Evolutionary conservation across 1,139 yeast genomes (phyloP), one percentile per base, ranked within the genome.

Genomic region (Taphrina confusa): DNA sequence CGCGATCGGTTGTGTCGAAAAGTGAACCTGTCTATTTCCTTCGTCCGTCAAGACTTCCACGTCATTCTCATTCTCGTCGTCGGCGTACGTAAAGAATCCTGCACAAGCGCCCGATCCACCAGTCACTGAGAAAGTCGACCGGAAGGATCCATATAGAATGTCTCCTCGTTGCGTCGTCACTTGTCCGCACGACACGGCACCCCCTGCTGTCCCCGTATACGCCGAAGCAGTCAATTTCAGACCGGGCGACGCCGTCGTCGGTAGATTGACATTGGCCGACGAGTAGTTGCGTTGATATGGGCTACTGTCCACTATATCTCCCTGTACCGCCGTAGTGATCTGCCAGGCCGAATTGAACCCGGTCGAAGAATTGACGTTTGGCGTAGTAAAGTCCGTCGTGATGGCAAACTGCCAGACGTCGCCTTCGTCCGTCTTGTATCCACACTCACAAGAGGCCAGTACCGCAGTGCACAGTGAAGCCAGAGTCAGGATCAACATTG

Each of bases 41-140:
- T 50, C 56, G 16, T 16, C 16, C 23, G 56, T 50, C 25, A 50
- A 23, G 12, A 50, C 36, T 16, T 50, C 56, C n/a, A 50, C 28
- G 46, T 50, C 56, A 20, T 37, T 50, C 46, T 50, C 56, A 20
- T 50, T 37, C 27, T 20, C 27, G 46, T 50, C 56, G 56, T 37
- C 45, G 11, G 45, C 34, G 46, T 50, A 50, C 46, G 27, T 27
- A 36, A 50, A 50, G 56, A 50, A 50, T 9, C 56, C 56, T 8
- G 56, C 56, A 23, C 36, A 28, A 6, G 46, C 56, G 12, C 56
- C 56, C 14, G 56, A 28, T 18, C 37, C 37, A 16, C 46, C 56
- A 20, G 34, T 18, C 20, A 50, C 56, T 18, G 16, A 11, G 36
- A 37, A 39, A 16, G 56, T 23, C 27, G 56, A 22, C 11, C 56